Evolutionary conservation across 192 early-diverging fungal species (phyloP).

Genomic region (Phycomyces blakesleeanus): DNA sequence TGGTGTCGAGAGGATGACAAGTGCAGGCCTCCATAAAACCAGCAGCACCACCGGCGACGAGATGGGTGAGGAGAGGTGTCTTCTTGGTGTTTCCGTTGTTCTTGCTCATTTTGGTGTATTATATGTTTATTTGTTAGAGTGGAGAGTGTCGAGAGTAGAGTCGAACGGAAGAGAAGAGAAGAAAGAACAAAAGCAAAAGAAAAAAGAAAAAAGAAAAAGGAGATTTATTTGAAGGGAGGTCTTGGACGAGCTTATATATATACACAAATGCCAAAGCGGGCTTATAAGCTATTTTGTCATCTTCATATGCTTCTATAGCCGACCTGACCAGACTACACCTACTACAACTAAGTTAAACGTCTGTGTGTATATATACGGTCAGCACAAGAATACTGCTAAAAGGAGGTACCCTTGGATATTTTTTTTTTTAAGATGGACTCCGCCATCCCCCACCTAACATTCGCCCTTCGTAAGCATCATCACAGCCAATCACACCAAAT

Average conservation of each 20-base stretch:
- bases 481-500: background rate
- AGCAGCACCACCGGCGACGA: conserved; percentile 86
- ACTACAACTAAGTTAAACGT: no score
- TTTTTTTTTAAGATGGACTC: background rate
- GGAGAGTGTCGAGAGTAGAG: no score
- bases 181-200: background rate
- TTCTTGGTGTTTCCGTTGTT: conserved; percentile 17
- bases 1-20: conserved; percentile 95
- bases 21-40: conserved; percentile 87
- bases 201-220: background rate
- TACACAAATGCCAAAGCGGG: background rate
- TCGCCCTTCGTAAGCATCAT: background rate
- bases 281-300: background rate
- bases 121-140: no score
- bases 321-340: background rate
- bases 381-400: no score
- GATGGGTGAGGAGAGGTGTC: conserved; percentile 55
- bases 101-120: conserved; percentile 29
- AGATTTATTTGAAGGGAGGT: background rate
- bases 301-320: background rate
- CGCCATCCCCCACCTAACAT: background rate
- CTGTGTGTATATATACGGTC: no score
- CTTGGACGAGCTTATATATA: no score
- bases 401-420: no score
- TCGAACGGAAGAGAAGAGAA: no score